These are phyloP conservation scores for Fraxinus paxiana DNA, from an alignment of 305 asterid species.

Conservation along the genomic window DNA sequence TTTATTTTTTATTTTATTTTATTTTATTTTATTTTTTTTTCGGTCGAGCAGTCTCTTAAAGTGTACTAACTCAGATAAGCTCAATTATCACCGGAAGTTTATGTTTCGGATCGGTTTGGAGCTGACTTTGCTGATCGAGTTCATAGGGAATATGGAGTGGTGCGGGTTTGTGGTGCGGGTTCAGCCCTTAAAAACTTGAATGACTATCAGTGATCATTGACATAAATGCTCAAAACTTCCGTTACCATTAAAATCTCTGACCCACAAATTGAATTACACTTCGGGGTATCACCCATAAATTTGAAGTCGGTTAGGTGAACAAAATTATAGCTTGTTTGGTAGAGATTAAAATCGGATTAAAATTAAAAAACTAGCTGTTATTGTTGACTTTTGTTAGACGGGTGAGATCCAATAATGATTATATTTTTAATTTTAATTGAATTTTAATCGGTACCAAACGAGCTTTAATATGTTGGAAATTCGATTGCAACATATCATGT, in stretches of 20 bases:
- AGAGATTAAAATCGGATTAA: too few relatives aligned
- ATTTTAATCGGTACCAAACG: too few relatives aligned
- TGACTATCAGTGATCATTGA: background rate
- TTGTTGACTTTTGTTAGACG: too few relatives aligned
- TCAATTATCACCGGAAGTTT: background rate
- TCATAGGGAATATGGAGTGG: background rate
- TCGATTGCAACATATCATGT: background rate
- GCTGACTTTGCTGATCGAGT: background rate
- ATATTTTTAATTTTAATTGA: too few relatives aligned
- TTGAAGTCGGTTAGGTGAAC: background rate
- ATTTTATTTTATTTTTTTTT: too few relatives aligned
- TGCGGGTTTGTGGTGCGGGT: background rate
- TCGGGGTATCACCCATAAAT: background rate
- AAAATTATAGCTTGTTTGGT: background rate
- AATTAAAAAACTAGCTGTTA: too few relatives aligned
- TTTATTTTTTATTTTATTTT: too few relatives aligned
- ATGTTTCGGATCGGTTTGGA: background rate
- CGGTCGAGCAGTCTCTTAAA: background rate
- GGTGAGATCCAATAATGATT: too few relatives aligned
- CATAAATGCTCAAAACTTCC: background rate
- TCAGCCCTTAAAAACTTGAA: background rate
- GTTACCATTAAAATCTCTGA: background rate
- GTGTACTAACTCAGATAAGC: background rate
- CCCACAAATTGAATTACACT: background rate
- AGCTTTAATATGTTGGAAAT: background rate